Conservation (phyloP, 2,329 filamentous ascomycete species). For the Cladophialophora immunda region DNA sequence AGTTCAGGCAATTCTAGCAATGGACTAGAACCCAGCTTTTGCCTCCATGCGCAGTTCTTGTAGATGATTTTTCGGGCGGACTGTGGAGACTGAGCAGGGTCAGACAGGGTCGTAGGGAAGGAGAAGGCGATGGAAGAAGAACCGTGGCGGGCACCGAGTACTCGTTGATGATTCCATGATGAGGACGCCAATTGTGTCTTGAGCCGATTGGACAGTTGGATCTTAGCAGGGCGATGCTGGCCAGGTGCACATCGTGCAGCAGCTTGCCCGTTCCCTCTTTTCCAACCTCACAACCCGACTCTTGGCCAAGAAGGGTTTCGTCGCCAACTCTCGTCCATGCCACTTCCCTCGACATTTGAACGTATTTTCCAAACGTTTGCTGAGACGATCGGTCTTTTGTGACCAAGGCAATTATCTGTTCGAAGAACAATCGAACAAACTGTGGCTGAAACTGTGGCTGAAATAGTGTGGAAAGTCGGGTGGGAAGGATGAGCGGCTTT, state of each 20-base stretch:
- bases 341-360: not conserved
- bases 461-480: not conserved
- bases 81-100: slow-evolving; percentile 7
- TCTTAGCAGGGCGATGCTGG: slow-evolving; percentile 4
- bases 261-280: slow-evolving; percentile 10
- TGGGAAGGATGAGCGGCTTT: slow-evolving; percentile 12
- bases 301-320: not conserved
- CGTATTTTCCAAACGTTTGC: not conserved
- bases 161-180: slow-evolving; percentile 1
- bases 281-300: slow-evolving; percentile 2
- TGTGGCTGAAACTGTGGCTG: slow-evolving; percentile 1
- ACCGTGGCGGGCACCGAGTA: not conserved
- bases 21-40: not conserved
- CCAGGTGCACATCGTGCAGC: slow-evolving; percentile 7
- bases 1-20: not conserved
- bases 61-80: not conserved
- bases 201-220: slow-evolving; percentile 14
- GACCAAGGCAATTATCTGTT: not conserved
- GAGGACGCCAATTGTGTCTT: slow-evolving; percentile 8
- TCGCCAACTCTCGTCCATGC: slow-evolving; percentile 5
- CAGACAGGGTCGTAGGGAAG: not conserved
- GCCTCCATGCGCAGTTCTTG: not conserved
- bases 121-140: not conserved
- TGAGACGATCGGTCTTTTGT: not conserved
- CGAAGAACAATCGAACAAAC: not conserved